phyloP scores from a whole-genome alignment of 202 grass and related monocot species.

The Bolboschoenoplectus hybrid region DNA sequence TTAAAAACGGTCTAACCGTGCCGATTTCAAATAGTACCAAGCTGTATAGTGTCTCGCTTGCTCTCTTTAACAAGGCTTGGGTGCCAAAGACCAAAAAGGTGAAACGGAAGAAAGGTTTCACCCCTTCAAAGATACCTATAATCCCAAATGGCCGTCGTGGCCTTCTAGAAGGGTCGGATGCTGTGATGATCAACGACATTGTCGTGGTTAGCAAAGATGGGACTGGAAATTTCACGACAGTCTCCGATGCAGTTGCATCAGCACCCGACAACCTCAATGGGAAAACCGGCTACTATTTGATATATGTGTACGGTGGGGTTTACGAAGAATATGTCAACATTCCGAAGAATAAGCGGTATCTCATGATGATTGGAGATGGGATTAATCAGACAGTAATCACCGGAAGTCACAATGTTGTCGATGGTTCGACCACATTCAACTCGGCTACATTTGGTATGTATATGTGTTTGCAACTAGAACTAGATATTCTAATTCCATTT shows the following conservation, averaged over 20 bases:
- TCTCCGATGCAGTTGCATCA: slow-evolving; percentile 58
- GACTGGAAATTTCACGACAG: slow-evolving; percentile 60
- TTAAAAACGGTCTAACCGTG: slow-evolving; percentile 60
- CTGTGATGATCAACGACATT: slow-evolving; percentile 39
- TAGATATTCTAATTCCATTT: neutral
- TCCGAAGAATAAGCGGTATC: slow-evolving; percentile 66
- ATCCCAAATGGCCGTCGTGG: slow-evolving; percentile 49
- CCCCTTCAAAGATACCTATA: slow-evolving; percentile 39
- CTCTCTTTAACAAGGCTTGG: slow-evolving; percentile 90
- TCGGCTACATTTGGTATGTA: slow-evolving; percentile 75
- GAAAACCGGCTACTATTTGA: slow-evolving; percentile 61
- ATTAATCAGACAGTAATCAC: slow-evolving; percentile 78
- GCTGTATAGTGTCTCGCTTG: slow-evolving; percentile 81
- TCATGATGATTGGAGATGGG: slow-evolving; percentile 90
- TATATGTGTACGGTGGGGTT: slow-evolving; percentile 61
- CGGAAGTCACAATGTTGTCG: slow-evolving; percentile 64
- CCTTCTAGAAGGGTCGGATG: slow-evolving; percentile 37
- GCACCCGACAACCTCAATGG: slow-evolving; percentile 56
- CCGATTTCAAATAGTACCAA: slow-evolving; percentile 72
- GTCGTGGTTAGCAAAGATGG: slow-evolving; percentile 71
- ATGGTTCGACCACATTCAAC: slow-evolving; percentile 96
- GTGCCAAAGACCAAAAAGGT: slow-evolving; percentile 51
- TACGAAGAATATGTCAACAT: slow-evolving; percentile 83
- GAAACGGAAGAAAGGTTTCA: slow-evolving; percentile 45
- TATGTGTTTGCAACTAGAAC: neutral